A percentile compares a stretch with the other conserved stretches of the same genome.
Evolutionary conservation across 768 basidiomycete genomes (phyloP).

Genomic region (Leccinum rimulosum): DNA sequence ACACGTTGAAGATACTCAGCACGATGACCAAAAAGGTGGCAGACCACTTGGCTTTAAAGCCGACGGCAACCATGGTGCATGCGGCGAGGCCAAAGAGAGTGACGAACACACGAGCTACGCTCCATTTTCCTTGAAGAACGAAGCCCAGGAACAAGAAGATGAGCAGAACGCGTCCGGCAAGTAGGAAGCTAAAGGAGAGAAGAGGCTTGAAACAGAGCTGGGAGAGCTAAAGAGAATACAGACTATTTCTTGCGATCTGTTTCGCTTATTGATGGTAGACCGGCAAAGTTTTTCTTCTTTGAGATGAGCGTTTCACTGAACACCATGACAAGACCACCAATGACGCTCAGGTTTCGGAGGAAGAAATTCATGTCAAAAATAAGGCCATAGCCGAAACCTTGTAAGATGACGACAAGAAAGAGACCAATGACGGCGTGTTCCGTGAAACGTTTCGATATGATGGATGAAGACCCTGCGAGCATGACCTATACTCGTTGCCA

Average conservation of each 20-base stretch:
- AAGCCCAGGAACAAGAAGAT: constrained; percentile 99
- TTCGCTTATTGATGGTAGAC: constrained; percentile 86
- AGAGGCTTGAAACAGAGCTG: constrained; percentile 3
- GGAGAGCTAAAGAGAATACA: constrained; percentile 25
- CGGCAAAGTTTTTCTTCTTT: constrained; percentile 85
- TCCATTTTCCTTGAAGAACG: constrained; percentile 92
- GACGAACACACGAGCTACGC: constrained; percentile 78
- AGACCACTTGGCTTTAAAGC: constrained; percentile 99
- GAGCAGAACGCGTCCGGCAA: constrained; percentile 93
- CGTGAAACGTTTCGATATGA: constrained; percentile 84
- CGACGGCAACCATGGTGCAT: constrained; percentile 94
- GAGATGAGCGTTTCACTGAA: constrained; percentile 94
- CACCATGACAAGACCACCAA: constrained; percentile 98
- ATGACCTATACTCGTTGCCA: constrained; percentile 60
- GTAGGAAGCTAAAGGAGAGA: constrained; percentile 70
- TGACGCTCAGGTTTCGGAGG: constrained; percentile 97
- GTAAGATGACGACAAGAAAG: constrained; percentile 86
- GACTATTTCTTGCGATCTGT: constrained; percentile 99
- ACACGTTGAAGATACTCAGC: constrained; percentile 93
- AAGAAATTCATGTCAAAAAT: constrained; percentile 99
- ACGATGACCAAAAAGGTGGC: constrained; percentile 93
- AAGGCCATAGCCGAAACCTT: constrained; percentile 98
- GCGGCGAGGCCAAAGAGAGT: constrained; percentile 89
- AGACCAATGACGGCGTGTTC: constrained; percentile 91
- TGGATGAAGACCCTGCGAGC: constrained; percentile 77